phyloP scores from a whole-genome alignment of 768 basidiomycete genomes.

The Nidularia pulvinata region DNA sequence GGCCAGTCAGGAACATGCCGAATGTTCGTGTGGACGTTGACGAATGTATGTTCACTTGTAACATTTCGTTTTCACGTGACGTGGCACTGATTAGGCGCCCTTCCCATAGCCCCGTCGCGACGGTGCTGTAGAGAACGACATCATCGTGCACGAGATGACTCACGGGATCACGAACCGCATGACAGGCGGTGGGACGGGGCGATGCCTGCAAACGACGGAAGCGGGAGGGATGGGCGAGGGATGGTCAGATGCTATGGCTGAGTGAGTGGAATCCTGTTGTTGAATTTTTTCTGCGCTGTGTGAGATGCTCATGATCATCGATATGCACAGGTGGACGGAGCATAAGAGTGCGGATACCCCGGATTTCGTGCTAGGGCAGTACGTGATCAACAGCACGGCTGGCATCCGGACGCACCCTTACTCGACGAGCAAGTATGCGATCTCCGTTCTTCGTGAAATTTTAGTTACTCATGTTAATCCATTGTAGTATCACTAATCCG shows the following conservation, averaged over 20 bases:
- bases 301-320: too few species aligned
- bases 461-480: background rate
- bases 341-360: conserved; percentile 20
- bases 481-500: conserved; percentile 26
- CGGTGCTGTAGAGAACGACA: conserved; percentile 41
- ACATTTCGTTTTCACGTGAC: too few species aligned
- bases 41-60: conserved; percentile 1
- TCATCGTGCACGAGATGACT: conserved; percentile 43
- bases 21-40: conserved; percentile 19
- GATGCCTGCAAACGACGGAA: conserved; percentile 56
- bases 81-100: too few species aligned
- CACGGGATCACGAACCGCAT: conserved; percentile 39
- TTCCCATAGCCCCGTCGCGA: conserved; percentile 43
- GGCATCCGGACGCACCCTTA: conserved; percentile 50
- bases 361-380: conserved; percentile 24
- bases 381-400: conserved; percentile 27
- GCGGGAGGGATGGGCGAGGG: conserved; percentile 63
- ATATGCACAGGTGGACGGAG: conserved; percentile 10
- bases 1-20: conserved; percentile 9
- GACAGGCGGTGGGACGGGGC: conserved; percentile 46
- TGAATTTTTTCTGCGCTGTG: too few species aligned
- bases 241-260: conserved; percentile 48
- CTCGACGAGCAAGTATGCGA: conserved; percentile 32
- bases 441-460: background rate
- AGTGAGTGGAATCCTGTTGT: too few species aligned